phyloP scores from a whole-genome alignment of 345 rosid genomes.

The Noccaea bulbosa region DNA sequence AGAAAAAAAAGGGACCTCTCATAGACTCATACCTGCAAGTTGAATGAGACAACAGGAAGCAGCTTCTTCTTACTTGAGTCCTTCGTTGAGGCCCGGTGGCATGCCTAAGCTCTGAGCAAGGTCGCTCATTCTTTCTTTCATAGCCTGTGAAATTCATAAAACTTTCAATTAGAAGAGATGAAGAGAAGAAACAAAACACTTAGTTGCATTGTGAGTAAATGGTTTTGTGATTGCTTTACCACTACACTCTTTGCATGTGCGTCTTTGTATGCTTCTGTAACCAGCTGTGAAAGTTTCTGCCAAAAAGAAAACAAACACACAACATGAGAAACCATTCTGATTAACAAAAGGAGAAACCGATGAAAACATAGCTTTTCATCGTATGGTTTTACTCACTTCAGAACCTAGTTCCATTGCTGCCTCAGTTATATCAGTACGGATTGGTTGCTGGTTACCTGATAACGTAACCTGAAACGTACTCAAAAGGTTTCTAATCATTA shows the following conservation, averaged over 20 bases:
- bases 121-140: slow-evolving; percentile 92
- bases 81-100: slow-evolving; percentile 80
- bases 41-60: slow-evolving; percentile 26
- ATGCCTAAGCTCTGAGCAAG: slow-evolving; percentile 95
- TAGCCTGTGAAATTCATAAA: slow-evolving; percentile 55
- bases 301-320: slow-evolving; percentile 18
- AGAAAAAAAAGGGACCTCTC: slow-evolving; percentile 26
- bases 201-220: background rate
- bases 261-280: slow-evolving; percentile 91
- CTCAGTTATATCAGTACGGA: slow-evolving; percentile 91
- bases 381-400: slow-evolving; percentile 57
- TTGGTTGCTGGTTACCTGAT: slow-evolving; percentile 89
- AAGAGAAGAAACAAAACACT: background rate
- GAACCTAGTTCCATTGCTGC: slow-evolving; percentile 95
- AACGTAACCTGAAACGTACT: slow-evolving; percentile 62
- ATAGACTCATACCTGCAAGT: slow-evolving; percentile 31
- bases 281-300: slow-evolving; percentile 86
- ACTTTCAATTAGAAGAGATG: background rate
- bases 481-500: background rate
- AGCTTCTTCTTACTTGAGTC: slow-evolving; percentile 55
- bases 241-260: slow-evolving; percentile 92
- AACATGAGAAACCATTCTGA: slow-evolving; percentile 30
- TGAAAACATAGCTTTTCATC: background rate
- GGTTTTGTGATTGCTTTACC: slow-evolving; percentile 45
- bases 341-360: background rate